Percentiles rank a stretch among this genome's conserved stretches.
These are phyloP conservation scores for Emmonsia crescens DNA, from an alignment of 2,329 filamentous ascomycete species.

Conservation along the genomic window DNA sequence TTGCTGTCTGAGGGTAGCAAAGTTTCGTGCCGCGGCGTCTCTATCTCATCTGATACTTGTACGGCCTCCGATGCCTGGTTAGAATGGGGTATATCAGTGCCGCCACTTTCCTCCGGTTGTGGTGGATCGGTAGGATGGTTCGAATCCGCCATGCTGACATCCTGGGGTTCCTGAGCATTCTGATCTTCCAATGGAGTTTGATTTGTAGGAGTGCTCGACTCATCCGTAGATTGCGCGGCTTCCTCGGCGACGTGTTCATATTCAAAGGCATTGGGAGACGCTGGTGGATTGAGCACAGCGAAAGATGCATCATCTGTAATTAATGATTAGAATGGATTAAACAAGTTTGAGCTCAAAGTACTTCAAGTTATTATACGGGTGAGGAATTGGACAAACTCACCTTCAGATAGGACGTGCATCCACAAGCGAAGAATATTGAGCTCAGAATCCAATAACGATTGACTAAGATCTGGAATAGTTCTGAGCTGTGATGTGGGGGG, in stretches of 20 bases:
- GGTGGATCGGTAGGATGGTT: not conserved
- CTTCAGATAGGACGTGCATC: conserved; percentile 30
- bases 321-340: conserved; percentile 7
- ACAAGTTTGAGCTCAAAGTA: not conserved
- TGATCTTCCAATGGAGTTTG: conserved; percentile 5
- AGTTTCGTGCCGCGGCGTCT: not conserved
- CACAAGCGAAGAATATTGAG: conserved; percentile 25
- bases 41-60: not conserved
- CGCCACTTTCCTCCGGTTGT: not conserved
- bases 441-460: conserved; percentile 19
- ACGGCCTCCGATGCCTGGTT: not conserved
- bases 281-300: conserved; percentile 25
- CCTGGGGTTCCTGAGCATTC: not conserved
- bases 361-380: not conserved
- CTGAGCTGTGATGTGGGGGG: conserved; percentile 27
- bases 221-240: not conserved
- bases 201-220: not conserved
- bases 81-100: not conserved
- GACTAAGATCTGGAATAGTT: conserved; percentile 24
- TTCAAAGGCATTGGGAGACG: conserved; percentile 13
- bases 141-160: not conserved
- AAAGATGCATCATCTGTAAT: conserved; percentile 25
- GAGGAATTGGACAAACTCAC: conserved; percentile 13
- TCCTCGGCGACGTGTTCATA: conserved; percentile 22
- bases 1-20: not conserved